Evolutionary conservation across 495 filamentous ascomycete species (phyloP).

Genomic region (Penicillium antarcticum): DNA sequence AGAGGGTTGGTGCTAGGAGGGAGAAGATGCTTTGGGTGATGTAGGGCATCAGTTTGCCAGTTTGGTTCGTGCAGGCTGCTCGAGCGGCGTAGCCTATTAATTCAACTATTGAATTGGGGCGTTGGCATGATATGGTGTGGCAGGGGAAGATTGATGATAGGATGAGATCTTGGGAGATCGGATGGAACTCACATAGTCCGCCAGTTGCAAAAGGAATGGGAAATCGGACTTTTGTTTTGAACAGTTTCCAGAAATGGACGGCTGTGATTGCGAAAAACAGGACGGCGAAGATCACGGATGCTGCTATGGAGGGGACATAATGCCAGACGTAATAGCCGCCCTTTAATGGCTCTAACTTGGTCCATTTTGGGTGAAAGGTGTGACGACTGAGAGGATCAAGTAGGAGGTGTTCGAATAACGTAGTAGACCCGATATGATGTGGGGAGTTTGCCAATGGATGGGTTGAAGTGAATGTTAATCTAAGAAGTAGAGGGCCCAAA

Average conservation of each 20-base stretch:
- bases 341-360: slow-evolving; percentile 8
- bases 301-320: slow-evolving; percentile 4
- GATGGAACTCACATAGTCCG: slow-evolving; percentile 8
- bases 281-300: slow-evolving; percentile 8
- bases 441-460: too few species aligned
- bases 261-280: slow-evolving; percentile 42
- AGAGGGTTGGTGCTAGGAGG: slow-evolving; percentile 47
- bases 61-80: slow-evolving; percentile 14
- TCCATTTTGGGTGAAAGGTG: slow-evolving; percentile 20
- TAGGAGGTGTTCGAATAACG: too few species aligned
- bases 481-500: too few species aligned
- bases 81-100: slow-evolving; percentile 35
- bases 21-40: slow-evolving; percentile 44
- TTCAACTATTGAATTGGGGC: slow-evolving; percentile 19
- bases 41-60: slow-evolving; percentile 36
- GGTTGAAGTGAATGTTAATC: too few species aligned
- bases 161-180: too few species aligned
- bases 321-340: slow-evolving; percentile 13
- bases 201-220: slow-evolving; percentile 9
- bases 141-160: too few species aligned
- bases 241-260: slow-evolving; percentile 31
- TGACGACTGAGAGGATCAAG: too few species aligned
- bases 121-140: neutral
- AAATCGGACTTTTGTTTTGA: slow-evolving; percentile 4
- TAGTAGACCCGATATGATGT: too few species aligned